phyloP scores from a whole-genome alignment of 108 stramenopile genomes.

The Schizochytrium sp. region DNA sequence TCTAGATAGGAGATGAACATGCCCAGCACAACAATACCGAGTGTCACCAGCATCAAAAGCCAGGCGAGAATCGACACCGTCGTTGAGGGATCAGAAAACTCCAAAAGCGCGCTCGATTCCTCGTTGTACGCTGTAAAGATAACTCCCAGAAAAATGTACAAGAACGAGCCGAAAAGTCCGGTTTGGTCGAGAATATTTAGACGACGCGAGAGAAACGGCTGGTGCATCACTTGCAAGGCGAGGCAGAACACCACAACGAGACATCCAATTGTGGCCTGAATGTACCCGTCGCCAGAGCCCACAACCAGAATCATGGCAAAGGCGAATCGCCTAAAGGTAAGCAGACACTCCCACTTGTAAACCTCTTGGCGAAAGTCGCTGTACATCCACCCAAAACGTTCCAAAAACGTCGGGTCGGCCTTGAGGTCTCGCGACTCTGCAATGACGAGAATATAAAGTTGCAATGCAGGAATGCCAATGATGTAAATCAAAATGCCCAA shows the following conservation, averaged over 20 bases:
- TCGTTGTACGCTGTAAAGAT: neutral
- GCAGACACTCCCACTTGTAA: neutral
- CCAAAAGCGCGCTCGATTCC: neutral
- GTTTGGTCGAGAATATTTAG: neutral
- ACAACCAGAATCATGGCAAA: neutral
- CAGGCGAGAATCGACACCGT: neutral
- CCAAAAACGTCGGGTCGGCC: neutral
- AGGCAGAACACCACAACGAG: neutral
- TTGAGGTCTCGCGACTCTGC: neutral
- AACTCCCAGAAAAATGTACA: neutral
- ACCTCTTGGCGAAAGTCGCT: neutral
- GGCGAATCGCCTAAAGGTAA: neutral
- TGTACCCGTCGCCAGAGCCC: neutral
- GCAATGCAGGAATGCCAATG: neutral
- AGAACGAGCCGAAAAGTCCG: neutral
- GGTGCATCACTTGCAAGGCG: neutral
- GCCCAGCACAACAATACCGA: neutral
- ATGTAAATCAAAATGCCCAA: neutral
- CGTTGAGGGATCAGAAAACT: neutral
- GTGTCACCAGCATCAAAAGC: neutral
- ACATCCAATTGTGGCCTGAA: neutral
- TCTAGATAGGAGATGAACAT: neutral
- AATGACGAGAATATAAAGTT: neutral
- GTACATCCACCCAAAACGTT: neutral
- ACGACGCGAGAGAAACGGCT: neutral